Percentiles rank a stretch among this genome's conserved stretches.
Conservation (phyloP, 2,329 filamentous ascomycete species). For the Diaporthe australafricana region DNA sequence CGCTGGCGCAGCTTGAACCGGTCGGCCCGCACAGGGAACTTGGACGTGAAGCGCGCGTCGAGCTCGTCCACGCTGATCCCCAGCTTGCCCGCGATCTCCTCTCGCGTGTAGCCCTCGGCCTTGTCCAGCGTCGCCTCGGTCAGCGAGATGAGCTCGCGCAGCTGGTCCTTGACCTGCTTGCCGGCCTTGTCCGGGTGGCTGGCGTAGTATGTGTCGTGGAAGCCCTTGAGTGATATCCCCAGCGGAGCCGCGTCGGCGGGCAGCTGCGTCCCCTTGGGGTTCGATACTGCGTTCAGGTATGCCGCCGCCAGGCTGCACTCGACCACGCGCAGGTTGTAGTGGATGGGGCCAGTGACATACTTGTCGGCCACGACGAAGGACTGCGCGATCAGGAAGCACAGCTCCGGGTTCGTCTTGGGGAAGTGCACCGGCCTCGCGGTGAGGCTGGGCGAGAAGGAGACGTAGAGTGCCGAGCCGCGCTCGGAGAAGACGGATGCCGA, state of each 20-base stretch:
- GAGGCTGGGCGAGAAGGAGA: constrained; percentile 86
- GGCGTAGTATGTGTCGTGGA: constrained; percentile 86
- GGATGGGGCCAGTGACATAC: constrained; percentile 89
- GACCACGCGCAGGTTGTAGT: constrained; percentile 97
- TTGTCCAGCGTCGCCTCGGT: constrained; percentile 78
- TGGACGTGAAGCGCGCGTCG: constrained; percentile 82
- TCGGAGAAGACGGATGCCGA: constrained; percentile 94
- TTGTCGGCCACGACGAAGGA: constrained; percentile 96
- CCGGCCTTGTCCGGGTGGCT: constrained; percentile 55
- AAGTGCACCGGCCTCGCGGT: constrained; percentile 83
- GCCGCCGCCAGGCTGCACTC: constrained; percentile 91
- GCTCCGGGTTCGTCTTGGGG: constrained; percentile 82
- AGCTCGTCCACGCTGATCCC: constrained; percentile 77
- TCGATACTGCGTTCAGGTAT: constrained; percentile 70
- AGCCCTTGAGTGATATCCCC: constrained; percentile 84
- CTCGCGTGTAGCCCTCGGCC: constrained; percentile 87
- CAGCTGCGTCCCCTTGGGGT: constrained; percentile 69
- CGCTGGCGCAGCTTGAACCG: constrained; percentile 89
- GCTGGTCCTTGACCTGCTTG: constrained; percentile 68
- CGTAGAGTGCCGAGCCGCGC: constrained; percentile 87
- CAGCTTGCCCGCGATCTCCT: constrained; percentile 82
- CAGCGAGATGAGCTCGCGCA: constrained; percentile 78
- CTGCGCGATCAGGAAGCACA: constrained; percentile 94
- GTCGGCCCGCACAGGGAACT: constrained; percentile 89
- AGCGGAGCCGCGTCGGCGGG: constrained; percentile 85